Base-by-base conservation (phyloP, 805 yeast genomes). In the Brettanomyces naardenensis region DNA sequence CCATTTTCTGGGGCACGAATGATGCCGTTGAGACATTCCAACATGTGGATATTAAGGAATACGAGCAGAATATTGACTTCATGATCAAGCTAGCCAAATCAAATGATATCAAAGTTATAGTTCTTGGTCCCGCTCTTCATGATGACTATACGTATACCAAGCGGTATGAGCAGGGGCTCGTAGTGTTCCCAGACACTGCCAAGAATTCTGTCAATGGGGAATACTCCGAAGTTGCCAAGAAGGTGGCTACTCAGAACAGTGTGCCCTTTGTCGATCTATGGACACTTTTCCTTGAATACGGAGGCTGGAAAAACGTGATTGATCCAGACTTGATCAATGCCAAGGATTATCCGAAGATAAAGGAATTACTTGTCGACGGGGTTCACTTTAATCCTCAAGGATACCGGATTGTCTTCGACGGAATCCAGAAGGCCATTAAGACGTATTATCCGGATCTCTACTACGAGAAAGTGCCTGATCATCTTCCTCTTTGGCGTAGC, bases 1-100 rank as follows among this genome's bases (percentile, higher is more conserved):
- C 31, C 10, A 61, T 87, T 2, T 87, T 82, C 53, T 76, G 84
- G 48, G 96, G 96, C 3, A 73, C 95, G 11, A 88, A 88, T 51
- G 97, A 88, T 54, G 66, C 72, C 3, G 49, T 53, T 3, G 76
- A 71, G 45, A 48, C 48, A 27, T 39, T 35, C 2, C 59, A 52
- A 34, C 53, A 47, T 33, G 85, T 85, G 9, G 71, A 74, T 1
- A 17, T 80, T 3, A 68, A 57, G 0, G 60, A 68, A 40, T 85
- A 60, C 51, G 40, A 55, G 17, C 58, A 53, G 11, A 87, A 87
- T 49, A 61, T 71, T 43, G 50, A 46, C 19, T 37, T 43, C 9
- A 45, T 84, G 49, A 61, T 76, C 11, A 44, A 60, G 6, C 44
- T 64, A 42, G 64, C 72, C 22, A 45, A 52, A 18, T 52, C 50